Percentiles rank a stretch among this genome's conserved stretches.
These are phyloP conservation scores for Euryodendron excelsum DNA, from an alignment of 148 eudicot genomes.

Conservation along the genomic window DNA sequence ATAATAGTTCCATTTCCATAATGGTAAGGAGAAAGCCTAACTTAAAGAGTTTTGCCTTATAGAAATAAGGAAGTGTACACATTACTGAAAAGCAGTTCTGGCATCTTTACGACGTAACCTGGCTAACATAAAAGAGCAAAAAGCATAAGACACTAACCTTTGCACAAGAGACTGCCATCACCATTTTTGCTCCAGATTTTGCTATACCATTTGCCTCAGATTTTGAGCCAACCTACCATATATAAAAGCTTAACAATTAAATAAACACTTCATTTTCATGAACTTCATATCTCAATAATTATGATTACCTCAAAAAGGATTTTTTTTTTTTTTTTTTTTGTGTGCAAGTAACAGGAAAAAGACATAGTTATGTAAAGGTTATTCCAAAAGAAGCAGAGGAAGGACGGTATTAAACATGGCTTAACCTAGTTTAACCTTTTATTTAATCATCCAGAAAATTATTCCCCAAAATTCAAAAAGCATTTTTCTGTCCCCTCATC, in stretches of 20 bases:
- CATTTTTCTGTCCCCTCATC: not conserved
- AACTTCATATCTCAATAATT: not conserved
- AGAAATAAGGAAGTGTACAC: not conserved
- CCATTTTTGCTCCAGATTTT: constrained; percentile 99
- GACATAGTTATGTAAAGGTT: not conserved
- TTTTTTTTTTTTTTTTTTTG: too few relatives aligned
- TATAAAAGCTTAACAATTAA: not conserved
- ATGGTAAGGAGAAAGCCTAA: not conserved
- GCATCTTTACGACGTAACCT: not conserved
- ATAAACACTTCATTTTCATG: not conserved
- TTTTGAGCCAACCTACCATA: constrained; percentile 83
- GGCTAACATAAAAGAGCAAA: not conserved
- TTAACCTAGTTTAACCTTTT: not conserved
- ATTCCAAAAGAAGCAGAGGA: not conserved
- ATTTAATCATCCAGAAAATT: constrained; percentile 3
- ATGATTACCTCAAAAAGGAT: not conserved
- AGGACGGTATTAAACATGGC: not conserved
- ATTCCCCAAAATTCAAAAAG: not conserved
- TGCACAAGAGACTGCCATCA: constrained; percentile 99
- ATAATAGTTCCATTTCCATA: not conserved
- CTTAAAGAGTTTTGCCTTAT: not conserved
- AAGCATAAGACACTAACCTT: constrained; percentile 46
- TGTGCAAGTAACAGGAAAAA: not conserved
- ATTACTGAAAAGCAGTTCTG: not conserved
- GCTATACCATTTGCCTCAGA: constrained; percentile 98